phyloP scores from a whole-genome alignment of 352 stramenopile species.

The Globisporangium carolinianum region DNA sequence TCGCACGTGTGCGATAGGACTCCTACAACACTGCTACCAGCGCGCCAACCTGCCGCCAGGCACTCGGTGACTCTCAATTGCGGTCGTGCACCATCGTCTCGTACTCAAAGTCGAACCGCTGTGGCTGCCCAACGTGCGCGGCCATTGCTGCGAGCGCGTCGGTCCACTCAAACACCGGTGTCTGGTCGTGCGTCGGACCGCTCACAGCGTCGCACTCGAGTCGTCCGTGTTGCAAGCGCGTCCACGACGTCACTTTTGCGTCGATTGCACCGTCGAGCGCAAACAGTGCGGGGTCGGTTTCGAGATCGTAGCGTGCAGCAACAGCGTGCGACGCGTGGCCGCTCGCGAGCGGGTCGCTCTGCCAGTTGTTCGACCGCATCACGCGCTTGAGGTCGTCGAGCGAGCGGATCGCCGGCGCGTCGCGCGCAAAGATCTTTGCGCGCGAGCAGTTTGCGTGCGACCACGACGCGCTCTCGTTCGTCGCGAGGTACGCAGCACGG shows the following conservation, averaged over 20 bases:
- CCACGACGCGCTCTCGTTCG: conserved; percentile 29
- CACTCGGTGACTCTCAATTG: no score
- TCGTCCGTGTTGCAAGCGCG: conserved; percentile 10
- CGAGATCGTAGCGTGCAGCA: conserved; percentile 62
- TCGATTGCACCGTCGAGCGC: conserved; percentile 59
- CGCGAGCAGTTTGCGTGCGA: conserved; percentile 37
- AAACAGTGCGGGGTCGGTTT: conserved; percentile 23
- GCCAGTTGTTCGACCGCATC: conserved; percentile 64
- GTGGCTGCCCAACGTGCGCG: conserved; percentile 27
- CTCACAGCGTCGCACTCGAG: conserved; percentile 50
- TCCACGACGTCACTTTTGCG: conserved; percentile 60
- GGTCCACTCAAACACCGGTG: conserved; percentile 65
- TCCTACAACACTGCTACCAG: no score
- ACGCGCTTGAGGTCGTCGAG: conserved; percentile 54
- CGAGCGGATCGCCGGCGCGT: conserved; percentile 32
- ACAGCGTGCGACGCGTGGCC: conserved; percentile 44
- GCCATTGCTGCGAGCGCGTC: conserved; percentile 12
- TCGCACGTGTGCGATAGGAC: no score
- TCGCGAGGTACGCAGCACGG: conserved; percentile 22
- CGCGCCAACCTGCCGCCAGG: no score
- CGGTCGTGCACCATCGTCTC: conserved; percentile 26
- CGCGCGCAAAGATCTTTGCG: conserved; percentile 47
- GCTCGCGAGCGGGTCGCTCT: conserved; percentile 36
- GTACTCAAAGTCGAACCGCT: conserved; percentile 35
- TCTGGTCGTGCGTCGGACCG: conserved; percentile 44